phyloP scores from a whole-genome alignment of 768 basidiomycete species.

The Trichaptum fuscoviolaceum region DNA sequence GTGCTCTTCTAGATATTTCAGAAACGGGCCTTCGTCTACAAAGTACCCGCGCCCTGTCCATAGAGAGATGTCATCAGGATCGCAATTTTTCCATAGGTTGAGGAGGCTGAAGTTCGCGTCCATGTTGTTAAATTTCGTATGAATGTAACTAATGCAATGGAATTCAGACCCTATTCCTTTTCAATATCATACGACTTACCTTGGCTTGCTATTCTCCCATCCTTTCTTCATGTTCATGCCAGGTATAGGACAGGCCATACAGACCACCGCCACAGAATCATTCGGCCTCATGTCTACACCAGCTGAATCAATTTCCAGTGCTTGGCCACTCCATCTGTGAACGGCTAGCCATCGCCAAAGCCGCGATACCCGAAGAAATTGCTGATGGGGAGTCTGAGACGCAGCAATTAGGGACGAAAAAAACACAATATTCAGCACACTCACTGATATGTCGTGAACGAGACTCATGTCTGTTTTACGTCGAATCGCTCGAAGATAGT shows the following conservation, averaged over 20 bases:
- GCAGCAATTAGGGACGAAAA: too few species aligned
- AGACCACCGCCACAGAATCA: not conserved
- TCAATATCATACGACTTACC: not conserved
- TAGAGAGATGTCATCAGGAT: not conserved
- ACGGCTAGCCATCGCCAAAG: not conserved
- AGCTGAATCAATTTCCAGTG: not conserved
- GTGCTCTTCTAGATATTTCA: not conserved
- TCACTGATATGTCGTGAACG: too few species aligned
- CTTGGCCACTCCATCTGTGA: not conserved
- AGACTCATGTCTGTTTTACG: too few species aligned
- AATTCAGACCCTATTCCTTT: not conserved
- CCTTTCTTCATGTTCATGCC: not conserved
- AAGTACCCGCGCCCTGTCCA: not conserved
- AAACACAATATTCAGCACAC: too few species aligned
- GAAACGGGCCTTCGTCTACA: not conserved
- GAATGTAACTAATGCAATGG: not conserved
- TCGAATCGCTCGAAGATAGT: too few species aligned
- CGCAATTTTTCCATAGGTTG: not conserved
- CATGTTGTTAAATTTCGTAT: constrained; percentile 2
- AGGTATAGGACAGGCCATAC: not conserved
- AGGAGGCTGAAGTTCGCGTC: not conserved
- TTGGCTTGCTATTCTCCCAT: not conserved
- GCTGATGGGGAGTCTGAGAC: too few species aligned
- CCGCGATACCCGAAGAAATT: not conserved
- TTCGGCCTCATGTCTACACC: not conserved